Base-by-base conservation (phyloP, 1,139 yeast genomes). In the Taphrina communis region DNA sequence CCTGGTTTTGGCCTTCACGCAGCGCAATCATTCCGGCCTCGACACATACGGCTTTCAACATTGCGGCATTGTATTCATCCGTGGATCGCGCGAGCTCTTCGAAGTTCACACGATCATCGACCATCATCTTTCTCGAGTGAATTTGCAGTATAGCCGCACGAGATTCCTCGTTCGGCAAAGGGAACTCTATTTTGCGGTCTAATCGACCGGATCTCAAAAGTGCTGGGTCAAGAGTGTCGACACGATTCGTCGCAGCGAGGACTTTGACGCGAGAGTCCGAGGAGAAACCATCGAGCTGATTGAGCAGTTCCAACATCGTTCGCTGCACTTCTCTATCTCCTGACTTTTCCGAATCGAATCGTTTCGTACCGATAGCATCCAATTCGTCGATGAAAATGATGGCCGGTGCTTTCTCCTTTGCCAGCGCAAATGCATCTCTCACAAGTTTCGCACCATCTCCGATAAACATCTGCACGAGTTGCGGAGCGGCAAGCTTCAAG, bases 1-100 rank as follows among this genome's bases (percentile, higher is more conserved):
- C 93, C 73, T 88, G 85, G 44, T 90, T 86, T 79, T 94, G 96
- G 36, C 97, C 98, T 75, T 91, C 91, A 80, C 99, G 87, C 77
- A 95, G 84, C 0, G 99, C 99, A 80, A 95, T 94, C 99, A 94
- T 95, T 77, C 99, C 99, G 1, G 99, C 99, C 79, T 94, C 99
- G 31, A 94, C 99, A 8, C 97, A 92, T 39, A 94, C 99, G 0
- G 98, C 98, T 82, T 94, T 94, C 78, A 94, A 84, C 80, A 95
- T 98, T 0, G 99, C 99, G 77, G 99, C 99, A 76, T 94, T 94
- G 80, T 94, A 94, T 80, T 94, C 99, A 79, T 94, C 99, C 0
- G 99, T 94, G 14, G 97, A 90, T 77, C 99, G 86, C 5, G 99
- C 98, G 78, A 94, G 85, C 81, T 94, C 99, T 79, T 93, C 90